A percentile compares a stretch with the other conserved stretches of the same genome.
Evolutionary conservation across 768 basidiomycete genomes (phyloP).

Genomic region (Lentinula lateritia): DNA sequence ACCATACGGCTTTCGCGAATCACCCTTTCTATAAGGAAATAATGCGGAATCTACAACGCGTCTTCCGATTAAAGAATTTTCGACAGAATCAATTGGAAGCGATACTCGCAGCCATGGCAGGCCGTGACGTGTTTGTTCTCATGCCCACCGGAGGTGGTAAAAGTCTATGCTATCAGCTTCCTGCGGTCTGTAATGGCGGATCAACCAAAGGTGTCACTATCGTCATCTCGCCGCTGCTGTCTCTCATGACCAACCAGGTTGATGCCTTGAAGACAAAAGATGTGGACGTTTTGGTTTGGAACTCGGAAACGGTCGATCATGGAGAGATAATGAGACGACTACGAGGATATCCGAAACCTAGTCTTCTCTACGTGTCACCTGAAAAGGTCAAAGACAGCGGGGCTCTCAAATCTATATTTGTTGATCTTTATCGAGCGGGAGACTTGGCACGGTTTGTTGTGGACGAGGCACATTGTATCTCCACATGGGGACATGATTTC

Average conservation of each 20-base stretch:
- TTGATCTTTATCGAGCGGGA: constrained; percentile 46
- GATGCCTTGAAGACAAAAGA: constrained; percentile 54
- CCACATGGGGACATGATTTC: constrained; percentile 92
- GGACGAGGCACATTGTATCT: constrained; percentile 95
- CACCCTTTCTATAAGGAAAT: constrained; percentile 44
- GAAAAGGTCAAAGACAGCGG: constrained; percentile 74
- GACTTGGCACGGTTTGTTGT: constrained; percentile 85
- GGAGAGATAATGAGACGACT: constrained; percentile 38
- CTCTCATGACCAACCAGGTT: constrained; percentile 90
- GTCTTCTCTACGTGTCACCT: constrained; percentile 84
- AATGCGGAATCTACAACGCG: constrained; percentile 40
- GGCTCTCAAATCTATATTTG: constrained; percentile 49
- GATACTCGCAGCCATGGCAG: constrained; percentile 72
- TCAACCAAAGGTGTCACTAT: constrained; percentile 78
- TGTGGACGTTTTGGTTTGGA: constrained; percentile 68
- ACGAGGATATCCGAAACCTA: constrained; percentile 42
- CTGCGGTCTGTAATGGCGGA: constrained; percentile 73
- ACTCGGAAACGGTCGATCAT: constrained; percentile 45
- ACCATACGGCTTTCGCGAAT: constrained; percentile 10
- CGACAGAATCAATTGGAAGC: constrained; percentile 84
- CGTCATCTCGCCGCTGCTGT: constrained; percentile 84
- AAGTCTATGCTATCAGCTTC: constrained; percentile 85
- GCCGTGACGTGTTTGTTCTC: constrained; percentile 86
- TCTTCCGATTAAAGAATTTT: constrained; percentile 67
- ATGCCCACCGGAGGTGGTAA: constrained; percentile 97